Conservation (phyloP, 768 basidiomycete genomes). For the Boletus bicolor region DNA sequence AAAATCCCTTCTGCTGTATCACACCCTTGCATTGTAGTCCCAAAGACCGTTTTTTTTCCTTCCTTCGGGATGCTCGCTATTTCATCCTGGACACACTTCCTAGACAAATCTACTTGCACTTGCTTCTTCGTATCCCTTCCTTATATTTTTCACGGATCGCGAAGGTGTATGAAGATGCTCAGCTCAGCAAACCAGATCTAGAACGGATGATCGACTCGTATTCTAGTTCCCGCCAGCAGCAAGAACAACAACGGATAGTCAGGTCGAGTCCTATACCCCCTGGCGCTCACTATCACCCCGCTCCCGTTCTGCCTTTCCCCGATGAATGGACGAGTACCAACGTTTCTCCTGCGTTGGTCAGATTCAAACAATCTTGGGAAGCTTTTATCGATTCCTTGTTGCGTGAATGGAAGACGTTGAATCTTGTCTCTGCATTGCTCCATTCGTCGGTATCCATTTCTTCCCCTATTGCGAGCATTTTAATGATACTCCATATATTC, state of each 20-base stretch:
- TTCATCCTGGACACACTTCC: slow-evolving; percentile 38
- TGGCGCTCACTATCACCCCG: slow-evolving; percentile 21
- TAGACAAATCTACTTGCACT: slow-evolving; percentile 41
- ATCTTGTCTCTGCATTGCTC: slow-evolving; percentile 67
- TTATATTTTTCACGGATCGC: slow-evolving; percentile 80
- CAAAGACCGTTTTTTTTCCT: slow-evolving; percentile 10
- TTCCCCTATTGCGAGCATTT: not conserved
- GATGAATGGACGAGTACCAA: slow-evolving; percentile 49
- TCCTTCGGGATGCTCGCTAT: slow-evolving; percentile 22
- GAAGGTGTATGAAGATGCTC: slow-evolving; percentile 72
- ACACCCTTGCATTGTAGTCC: slow-evolving; percentile 14
- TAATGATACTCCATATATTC: not conserved
- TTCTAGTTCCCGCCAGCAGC: slow-evolving; percentile 14
- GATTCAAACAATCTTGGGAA: slow-evolving; percentile 71
- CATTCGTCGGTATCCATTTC: slow-evolving; percentile 38
- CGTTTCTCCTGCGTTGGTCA: slow-evolving; percentile 59
- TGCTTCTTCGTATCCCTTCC: slow-evolving; percentile 68
- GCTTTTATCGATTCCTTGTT: slow-evolving; percentile 64
- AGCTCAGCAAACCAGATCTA: slow-evolving; percentile 73
- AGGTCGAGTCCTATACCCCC: slow-evolving; percentile 30
- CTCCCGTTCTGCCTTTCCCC: slow-evolving; percentile 41
- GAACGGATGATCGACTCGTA: slow-evolving; percentile 45
- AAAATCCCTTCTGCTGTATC: slow-evolving; percentile 21
- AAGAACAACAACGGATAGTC: slow-evolving; percentile 11
- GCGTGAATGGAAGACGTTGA: slow-evolving; percentile 74